Evolutionary conservation across 1,284 basidiomycete genomes (phyloP).

Genomic region (Lentinus polychrous): DNA sequence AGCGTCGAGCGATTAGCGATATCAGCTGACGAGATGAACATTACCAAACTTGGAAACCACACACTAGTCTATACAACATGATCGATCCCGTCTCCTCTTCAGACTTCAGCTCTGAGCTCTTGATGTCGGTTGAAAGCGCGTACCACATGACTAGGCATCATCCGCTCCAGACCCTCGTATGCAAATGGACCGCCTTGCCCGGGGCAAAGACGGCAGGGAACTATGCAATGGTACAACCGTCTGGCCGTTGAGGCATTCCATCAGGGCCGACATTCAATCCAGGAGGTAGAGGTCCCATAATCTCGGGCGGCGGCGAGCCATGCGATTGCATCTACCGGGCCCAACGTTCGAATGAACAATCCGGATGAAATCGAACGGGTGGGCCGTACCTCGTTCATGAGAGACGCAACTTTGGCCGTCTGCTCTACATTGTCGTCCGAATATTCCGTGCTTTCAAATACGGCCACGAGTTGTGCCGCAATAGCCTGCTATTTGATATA

Average conservation of each 20-base stretch:
- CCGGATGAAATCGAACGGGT: not conserved
- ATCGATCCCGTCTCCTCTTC: no score
- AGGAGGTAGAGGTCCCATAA: slow-evolving; percentile 88
- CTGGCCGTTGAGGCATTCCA: slow-evolving; percentile 48
- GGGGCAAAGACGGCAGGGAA: not conserved
- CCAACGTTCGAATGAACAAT: not conserved
- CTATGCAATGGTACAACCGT: slow-evolving; percentile 38
- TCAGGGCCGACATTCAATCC: slow-evolving; percentile 58
- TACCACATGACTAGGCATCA: no score
- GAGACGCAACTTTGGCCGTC: slow-evolving; percentile 49
- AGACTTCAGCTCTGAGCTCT: no score
- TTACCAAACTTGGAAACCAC: no score
- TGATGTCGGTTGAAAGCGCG: no score
- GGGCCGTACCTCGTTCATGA: slow-evolving; percentile 70
- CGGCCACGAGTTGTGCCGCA: slow-evolving; percentile 62
- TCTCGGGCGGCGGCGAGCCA: slow-evolving; percentile 84
- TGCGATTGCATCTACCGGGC: slow-evolving; percentile 68
- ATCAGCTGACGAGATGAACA: no score
- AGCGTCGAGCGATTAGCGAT: no score
- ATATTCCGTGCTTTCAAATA: slow-evolving; percentile 69
- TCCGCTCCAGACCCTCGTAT: no score
- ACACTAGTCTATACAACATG: no score
- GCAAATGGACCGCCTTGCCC: no score
- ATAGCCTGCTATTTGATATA: slow-evolving; percentile 65
- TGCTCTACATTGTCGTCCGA: slow-evolving; percentile 53